A percentile compares a stretch with the other conserved stretches of the same genome.
Evolutionary conservation across 495 filamentous ascomycete genomes (phyloP).

Genomic region (Saxophila tyrrhenica): DNA sequence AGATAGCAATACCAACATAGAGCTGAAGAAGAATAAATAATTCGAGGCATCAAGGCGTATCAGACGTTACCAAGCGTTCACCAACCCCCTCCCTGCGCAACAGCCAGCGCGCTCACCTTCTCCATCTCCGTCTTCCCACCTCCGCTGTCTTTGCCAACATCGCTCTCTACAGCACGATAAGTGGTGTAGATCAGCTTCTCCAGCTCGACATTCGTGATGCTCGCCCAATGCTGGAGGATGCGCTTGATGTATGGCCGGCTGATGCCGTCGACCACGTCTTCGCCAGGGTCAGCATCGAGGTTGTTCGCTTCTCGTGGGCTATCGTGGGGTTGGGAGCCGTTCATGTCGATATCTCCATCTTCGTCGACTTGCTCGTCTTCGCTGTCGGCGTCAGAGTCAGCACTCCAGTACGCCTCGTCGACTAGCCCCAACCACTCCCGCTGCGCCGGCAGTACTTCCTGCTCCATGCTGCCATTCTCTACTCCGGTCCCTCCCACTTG

Average conservation of each 20-base stretch:
- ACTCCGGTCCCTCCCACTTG: constrained; percentile 21
- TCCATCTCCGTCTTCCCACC: constrained; percentile 50
- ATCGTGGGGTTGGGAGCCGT: not conserved
- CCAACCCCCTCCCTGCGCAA: constrained; percentile 92
- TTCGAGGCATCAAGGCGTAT: no score
- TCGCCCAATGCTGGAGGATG: constrained; percentile 61
- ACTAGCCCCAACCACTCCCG: constrained; percentile 76
- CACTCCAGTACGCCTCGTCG: constrained; percentile 91
- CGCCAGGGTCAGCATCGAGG: not conserved
- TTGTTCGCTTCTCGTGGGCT: not conserved
- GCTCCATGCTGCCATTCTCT: constrained; percentile 26
- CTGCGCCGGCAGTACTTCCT: constrained; percentile 50
- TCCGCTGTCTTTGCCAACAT: constrained; percentile 67
- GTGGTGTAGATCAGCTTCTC: constrained; percentile 71
- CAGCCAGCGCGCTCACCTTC: constrained; percentile 75
- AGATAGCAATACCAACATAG: no score
- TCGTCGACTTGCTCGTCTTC: constrained; percentile 25
- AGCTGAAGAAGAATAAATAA: no score
- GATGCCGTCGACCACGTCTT: constrained; percentile 41
- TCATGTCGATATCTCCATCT: constrained; percentile 9
- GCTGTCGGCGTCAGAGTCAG: constrained; percentile 39
- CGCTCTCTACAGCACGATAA: constrained; percentile 85
- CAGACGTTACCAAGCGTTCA: constrained; percentile 34
- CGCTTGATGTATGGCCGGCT: constrained; percentile 37
- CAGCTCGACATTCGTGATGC: constrained; percentile 53